phyloP scores from a whole-genome alignment of 306 rosid species.

The Pyrus communis region DNA sequence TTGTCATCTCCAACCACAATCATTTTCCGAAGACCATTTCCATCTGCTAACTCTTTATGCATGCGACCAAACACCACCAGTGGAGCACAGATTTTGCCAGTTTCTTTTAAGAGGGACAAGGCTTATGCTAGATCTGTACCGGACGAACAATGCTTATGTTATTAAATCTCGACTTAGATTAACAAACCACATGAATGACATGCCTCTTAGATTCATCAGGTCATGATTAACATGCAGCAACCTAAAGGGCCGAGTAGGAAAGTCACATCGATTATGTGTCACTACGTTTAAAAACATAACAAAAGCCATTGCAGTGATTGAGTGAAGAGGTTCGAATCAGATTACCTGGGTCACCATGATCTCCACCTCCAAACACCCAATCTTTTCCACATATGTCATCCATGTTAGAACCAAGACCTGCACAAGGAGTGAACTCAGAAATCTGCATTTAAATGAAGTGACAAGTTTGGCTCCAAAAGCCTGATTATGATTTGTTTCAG shows the following conservation, averaged over 20 bases:
- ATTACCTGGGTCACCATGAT: conserved; percentile 86
- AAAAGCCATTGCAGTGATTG: not conserved
- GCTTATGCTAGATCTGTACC: conserved; percentile 55
- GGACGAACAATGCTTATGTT: not conserved
- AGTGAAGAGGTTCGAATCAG: not conserved
- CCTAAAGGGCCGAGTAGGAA: not conserved
- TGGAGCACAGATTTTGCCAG: conserved; percentile 33
- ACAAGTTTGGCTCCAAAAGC: not conserved
- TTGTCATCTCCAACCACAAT: conserved; percentile 47
- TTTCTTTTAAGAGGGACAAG: conserved; percentile 49
- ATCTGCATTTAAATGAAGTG: conserved; percentile 9
- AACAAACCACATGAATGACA: not conserved
- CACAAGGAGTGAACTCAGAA: conserved; percentile 14
- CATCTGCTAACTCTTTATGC: conserved; percentile 71
- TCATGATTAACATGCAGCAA: not conserved
- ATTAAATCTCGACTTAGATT: conserved; percentile 3
- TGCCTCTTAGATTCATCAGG: not conserved
- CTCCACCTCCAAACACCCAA: conserved; percentile 69
- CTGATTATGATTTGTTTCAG: conserved; percentile 4
- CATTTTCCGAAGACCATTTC: conserved; percentile 76
- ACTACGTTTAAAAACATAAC: not conserved
- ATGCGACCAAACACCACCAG: conserved; percentile 84
- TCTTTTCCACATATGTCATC: conserved; percentile 91
- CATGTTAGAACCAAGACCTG: conserved; percentile 83
- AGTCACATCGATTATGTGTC: not conserved